Evolutionary conservation across 139 green algal species (phyloP), one percentile per base, ranked within the genome.

Genomic region (Chloropicon primus): DNA sequence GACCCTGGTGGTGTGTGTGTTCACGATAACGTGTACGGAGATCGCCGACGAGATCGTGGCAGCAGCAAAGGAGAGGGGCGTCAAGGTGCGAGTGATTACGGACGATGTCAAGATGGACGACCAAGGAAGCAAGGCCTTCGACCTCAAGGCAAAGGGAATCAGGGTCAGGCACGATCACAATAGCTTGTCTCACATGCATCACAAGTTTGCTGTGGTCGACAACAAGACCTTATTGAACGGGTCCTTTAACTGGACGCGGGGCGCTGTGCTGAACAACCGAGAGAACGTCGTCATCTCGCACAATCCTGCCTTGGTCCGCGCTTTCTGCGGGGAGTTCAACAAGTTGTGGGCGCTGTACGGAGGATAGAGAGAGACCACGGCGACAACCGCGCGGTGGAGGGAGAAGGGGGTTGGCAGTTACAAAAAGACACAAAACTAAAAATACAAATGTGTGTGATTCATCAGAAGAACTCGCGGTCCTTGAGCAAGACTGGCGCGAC

Each of bases 401-500:
- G 41, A 62, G 17, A 62, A 17, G 17, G 17, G 5, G 17, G 17
- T 62, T 62, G 10, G 17, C 41, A 62, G 5, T 62, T 5, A 62
- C 5, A 62, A 17, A 62, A 62, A 62, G 17, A 62, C 41, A 62
- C 10, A 62, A 62, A 62, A 62, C 10, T 62, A 5, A n/a, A 62
- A 5, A 62, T 5, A 17, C 41, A 62, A 62, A 62, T n/a, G 41
- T n/a, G 41, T 5, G 41, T 17, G 17, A 17, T 62, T 17, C 10
- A n/a, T 17, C 17, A 62, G 10, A 62, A 17, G 41, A 97, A 97
- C 62, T 93, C 87, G 2, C 94, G 82, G 80, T 98, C 94, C 21
- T 89, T 88, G 62, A 98, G 89, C 25, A 98, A 22, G 1, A 84
- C 25, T 0, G 94, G 94, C 25, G 94, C 95, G 2, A 96, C 26